Conservation (phyloP, 345 rosid species). For the Citrus medica region DNA sequence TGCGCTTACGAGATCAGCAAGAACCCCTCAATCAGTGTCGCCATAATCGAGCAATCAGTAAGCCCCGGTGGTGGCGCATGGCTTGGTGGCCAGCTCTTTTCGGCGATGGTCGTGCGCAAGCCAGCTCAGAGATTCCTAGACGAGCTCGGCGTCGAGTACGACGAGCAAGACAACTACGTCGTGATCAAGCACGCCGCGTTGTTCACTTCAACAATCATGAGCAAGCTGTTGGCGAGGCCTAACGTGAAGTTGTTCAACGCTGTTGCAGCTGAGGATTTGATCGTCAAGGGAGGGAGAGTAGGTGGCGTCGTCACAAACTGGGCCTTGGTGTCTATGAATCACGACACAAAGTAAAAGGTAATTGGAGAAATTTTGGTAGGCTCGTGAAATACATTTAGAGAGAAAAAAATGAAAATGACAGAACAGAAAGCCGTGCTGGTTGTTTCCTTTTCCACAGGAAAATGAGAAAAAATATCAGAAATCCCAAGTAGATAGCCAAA, state of each 20-base stretch:
- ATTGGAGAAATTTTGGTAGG: not conserved
- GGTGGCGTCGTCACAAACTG: constrained; percentile 37
- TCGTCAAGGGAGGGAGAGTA: constrained; percentile 31
- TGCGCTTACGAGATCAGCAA: constrained; percentile 50
- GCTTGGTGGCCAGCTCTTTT: constrained; percentile 66
- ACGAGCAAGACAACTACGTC: constrained; percentile 34
- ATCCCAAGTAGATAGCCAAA: not conserved
- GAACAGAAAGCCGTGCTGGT: too few species aligned
- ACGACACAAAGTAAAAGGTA: too few species aligned
- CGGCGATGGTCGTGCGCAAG: constrained; percentile 35
- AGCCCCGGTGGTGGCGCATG: constrained; percentile 67
- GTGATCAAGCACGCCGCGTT: constrained; percentile 44
- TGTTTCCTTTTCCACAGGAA: not conserved
- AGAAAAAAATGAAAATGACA: not conserved
- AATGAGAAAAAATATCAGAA: not conserved
- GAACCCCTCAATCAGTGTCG: constrained; percentile 26
- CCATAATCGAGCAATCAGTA: constrained; percentile 47
- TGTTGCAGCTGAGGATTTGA: constrained; percentile 39
- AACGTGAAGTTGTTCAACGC: constrained; percentile 46
- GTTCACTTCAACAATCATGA: constrained; percentile 44
- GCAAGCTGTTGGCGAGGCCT: constrained; percentile 38
- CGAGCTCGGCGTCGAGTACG: constrained; percentile 33
- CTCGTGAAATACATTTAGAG: not conserved
- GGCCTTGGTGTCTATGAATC: constrained; percentile 43
- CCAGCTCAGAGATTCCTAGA: constrained; percentile 14